These are phyloP conservation scores for Diaporthe ampelina DNA, from an alignment of 2,329 filamentous ascomycete species.

Conservation along the genomic window DNA sequence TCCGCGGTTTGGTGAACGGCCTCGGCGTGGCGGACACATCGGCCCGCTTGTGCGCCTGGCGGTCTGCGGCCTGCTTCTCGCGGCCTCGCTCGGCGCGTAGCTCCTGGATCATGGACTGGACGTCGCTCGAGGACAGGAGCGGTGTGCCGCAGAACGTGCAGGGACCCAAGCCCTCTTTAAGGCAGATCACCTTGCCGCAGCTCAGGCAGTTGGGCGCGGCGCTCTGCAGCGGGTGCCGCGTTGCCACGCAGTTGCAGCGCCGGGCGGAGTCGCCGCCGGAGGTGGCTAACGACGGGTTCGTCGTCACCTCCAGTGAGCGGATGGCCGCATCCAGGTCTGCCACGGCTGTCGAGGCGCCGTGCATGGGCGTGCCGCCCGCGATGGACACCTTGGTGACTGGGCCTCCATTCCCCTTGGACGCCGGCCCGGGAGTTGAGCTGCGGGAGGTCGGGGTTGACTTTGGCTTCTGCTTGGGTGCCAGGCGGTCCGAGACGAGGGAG, in stretches of 20 bases:
- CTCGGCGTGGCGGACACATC: conserved; percentile 74
- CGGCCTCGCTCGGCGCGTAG: conserved; percentile 87
- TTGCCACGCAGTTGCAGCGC: conserved; percentile 89
- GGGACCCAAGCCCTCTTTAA: conserved; percentile 92
- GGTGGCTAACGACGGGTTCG: conserved; percentile 77
- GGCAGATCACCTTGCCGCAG: conserved; percentile 95
- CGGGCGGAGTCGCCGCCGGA: conserved; percentile 66
- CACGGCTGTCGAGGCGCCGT: conserved; percentile 81
- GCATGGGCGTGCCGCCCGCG: conserved; percentile 84
- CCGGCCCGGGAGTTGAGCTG: conserved; percentile 65
- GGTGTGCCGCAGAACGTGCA: conserved; percentile 90
- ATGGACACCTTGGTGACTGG: conserved; percentile 77
- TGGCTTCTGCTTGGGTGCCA: conserved; percentile 67
- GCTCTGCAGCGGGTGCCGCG: conserved; percentile 87
- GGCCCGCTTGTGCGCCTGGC: conserved; percentile 75
- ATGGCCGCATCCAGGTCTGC: conserved; percentile 85
- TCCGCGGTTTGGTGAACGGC: conserved; percentile 68
- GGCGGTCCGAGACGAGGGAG: conserved; percentile 82
- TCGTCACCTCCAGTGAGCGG: conserved; percentile 88
- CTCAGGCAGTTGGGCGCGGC: conserved; percentile 93
- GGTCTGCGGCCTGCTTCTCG: conserved; percentile 87
- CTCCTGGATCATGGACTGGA: conserved; percentile 87
- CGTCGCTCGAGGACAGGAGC: conserved; percentile 78
- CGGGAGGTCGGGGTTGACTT: conserved; percentile 66
- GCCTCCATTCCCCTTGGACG: conserved; percentile 55